Percentiles rank a stretch among this genome's conserved stretches.
Evolutionary conservation across 106 monocot genomes (phyloP).

Genomic region (Phalaenopsis equestris): DNA sequence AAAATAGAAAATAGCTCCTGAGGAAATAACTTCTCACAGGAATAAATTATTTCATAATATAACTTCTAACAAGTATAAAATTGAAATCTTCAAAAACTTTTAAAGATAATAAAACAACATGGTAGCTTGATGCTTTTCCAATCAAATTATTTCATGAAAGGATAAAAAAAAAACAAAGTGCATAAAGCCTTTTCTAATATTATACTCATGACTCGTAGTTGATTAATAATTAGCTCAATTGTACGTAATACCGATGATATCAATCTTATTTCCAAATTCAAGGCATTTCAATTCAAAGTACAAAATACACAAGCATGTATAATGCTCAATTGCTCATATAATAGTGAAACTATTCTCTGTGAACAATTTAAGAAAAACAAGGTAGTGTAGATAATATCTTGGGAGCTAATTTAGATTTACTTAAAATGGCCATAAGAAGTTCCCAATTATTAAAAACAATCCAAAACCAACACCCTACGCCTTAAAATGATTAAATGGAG

Average conservation of each 20-base stretch:
- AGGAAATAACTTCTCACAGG: no score
- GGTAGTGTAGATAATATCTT: neutral
- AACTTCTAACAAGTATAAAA: neutral
- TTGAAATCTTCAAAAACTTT: neutral
- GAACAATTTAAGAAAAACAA: neutral
- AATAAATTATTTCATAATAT: no score
- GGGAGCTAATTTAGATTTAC: neutral
- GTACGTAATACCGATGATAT: neutral
- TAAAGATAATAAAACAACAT: neutral
- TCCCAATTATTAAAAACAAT: neutral
- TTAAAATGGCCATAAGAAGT: neutral
- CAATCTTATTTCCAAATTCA: neutral
- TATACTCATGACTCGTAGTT: neutral
- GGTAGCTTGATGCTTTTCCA: neutral
- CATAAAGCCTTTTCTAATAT: neutral
- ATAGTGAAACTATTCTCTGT: neutral
- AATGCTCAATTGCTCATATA: neutral
- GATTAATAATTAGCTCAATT: neutral
- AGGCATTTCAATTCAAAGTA: neutral
- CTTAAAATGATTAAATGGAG: no score
- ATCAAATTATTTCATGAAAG: neutral
- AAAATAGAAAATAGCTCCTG: no score
- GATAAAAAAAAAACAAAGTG: neutral
- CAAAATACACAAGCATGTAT: constrained; percentile 1
- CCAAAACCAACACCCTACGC: neutral